Percentiles rank a stretch among this genome's conserved stretches.
phyloP scores from a whole-genome alignment of 2,329 filamentous ascomycete genomes.

The Paecilomyces dactylethromorphus region DNA sequence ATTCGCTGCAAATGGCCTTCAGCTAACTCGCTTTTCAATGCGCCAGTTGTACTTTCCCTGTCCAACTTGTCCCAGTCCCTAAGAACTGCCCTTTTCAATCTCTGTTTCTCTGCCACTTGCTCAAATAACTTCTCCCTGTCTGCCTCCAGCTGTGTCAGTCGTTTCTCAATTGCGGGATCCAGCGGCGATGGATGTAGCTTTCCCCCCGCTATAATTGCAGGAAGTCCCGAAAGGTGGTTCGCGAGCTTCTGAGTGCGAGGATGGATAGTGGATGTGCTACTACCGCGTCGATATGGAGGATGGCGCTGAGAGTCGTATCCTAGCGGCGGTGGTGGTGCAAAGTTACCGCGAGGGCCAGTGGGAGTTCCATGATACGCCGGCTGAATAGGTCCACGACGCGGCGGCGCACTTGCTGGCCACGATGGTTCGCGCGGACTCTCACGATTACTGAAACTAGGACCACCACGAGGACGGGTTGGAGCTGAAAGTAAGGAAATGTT shows the following conservation, averaged over 20 bases:
- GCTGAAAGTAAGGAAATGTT: slow-evolving; percentile 38
- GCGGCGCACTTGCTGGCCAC: slow-evolving; percentile 22
- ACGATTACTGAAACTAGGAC: slow-evolving; percentile 18
- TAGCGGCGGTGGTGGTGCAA: slow-evolving; percentile 16
- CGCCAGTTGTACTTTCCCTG: slow-evolving; percentile 40
- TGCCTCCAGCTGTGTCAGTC: slow-evolving; percentile 37
- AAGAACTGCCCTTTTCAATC: slow-evolving; percentile 32
- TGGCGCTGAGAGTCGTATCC: slow-evolving; percentile 27
- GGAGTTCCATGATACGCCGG: slow-evolving; percentile 25
- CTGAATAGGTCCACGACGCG: slow-evolving; percentile 26
- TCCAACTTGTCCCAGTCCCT: slow-evolving; percentile 44
- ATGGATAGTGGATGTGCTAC: slow-evolving; percentile 26
- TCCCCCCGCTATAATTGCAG: slow-evolving; percentile 36
- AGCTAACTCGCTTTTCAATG: slow-evolving; percentile 42
- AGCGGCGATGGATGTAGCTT: slow-evolving; percentile 31
- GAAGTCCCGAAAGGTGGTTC: slow-evolving; percentile 33
- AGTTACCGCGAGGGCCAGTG: slow-evolving; percentile 30
- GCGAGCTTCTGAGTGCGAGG: slow-evolving; percentile 33
- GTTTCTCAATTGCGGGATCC: slow-evolving; percentile 35
- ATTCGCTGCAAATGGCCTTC: slow-evolving; percentile 42
- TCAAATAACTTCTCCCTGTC: slow-evolving; percentile 40
- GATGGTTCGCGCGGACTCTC: slow-evolving; percentile 22
- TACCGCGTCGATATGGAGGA: slow-evolving; percentile 30
- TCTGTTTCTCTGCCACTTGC: slow-evolving; percentile 39
- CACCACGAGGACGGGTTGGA: slow-evolving; percentile 42